phyloP scores from a whole-genome alignment of 2,329 filamentous ascomycete species.

The Thermoascus crustaceus region DNA sequence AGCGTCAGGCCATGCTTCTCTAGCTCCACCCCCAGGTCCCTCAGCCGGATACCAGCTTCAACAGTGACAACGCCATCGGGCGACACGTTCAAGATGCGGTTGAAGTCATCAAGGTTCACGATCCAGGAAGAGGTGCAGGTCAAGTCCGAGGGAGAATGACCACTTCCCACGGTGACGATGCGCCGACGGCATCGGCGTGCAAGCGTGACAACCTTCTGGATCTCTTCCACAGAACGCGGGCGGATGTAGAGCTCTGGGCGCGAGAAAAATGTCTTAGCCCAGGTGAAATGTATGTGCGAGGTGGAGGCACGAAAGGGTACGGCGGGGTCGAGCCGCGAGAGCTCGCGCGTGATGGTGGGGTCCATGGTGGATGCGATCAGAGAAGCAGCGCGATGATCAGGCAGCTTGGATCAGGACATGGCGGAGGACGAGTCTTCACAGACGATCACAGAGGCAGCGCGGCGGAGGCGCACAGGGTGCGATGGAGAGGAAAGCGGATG shows the following conservation, averaged over 20 bases:
- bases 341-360: conserved; percentile 44
- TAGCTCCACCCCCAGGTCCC: conserved; percentile 63
- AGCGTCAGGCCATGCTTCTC: conserved; percentile 71
- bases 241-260: conserved; percentile 86
- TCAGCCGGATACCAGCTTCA: conserved; percentile 80
- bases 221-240: conserved; percentile 67
- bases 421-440: no score
- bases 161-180: conserved; percentile 78
- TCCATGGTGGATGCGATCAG: conserved; percentile 26
- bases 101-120: conserved; percentile 81
- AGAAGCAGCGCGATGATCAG: conserved; percentile 4
- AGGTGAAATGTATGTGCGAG: conserved; percentile 76
- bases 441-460: conserved; percentile 3
- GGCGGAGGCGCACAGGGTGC: background rate
- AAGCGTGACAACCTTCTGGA: conserved; percentile 73
- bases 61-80: conserved; percentile 61
- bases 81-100: conserved; percentile 63
- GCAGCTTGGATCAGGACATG: no score
- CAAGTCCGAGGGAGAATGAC: conserved; percentile 83
- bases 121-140: conserved; percentile 94
- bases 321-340: conserved; percentile 50
- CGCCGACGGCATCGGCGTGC: conserved; percentile 74
- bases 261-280: conserved; percentile 87
- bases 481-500: background rate
- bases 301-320: conserved; percentile 69